Evolutionary conservation across 2,329 filamentous ascomycete species (phyloP).

Genomic region (Leptographium galeiforme): DNA sequence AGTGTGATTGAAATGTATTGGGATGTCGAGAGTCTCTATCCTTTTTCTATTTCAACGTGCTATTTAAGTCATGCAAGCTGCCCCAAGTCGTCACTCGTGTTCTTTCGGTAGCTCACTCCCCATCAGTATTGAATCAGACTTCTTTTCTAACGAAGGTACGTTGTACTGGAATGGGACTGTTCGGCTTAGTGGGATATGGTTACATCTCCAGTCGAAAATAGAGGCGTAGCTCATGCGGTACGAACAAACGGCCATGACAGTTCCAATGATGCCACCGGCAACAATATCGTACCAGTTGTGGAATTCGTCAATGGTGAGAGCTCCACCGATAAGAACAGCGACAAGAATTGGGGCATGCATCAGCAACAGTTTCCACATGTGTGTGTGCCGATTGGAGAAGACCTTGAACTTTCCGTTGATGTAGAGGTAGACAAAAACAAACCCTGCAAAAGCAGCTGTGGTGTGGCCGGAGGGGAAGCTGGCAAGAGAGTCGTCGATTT

Average conservation of each 20-base stretch:
- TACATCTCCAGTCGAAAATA: constrained; percentile 55
- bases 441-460: constrained; percentile 59
- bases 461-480: constrained; percentile 63
- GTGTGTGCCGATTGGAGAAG: constrained; percentile 57
- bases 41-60: too few species aligned
- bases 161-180: constrained; percentile 18
- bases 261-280: constrained; percentile 50
- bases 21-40: too few species aligned
- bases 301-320: constrained; percentile 58
- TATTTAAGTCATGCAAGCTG: too few species aligned
- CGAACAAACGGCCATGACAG: constrained; percentile 43
- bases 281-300: constrained; percentile 66
- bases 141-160: neutral
- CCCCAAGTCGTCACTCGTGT: neutral
- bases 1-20: too few species aligned
- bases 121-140: neutral
- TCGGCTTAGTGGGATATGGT: constrained; percentile 49
- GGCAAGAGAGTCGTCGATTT: constrained; percentile 57
- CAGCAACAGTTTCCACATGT: constrained; percentile 59
- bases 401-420: constrained; percentile 70
- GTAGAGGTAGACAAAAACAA: constrained; percentile 58
- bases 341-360: constrained; percentile 54
- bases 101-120: neutral
- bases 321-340: constrained; percentile 53
- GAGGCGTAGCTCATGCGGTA: constrained; percentile 56